Evolutionary conservation across 169 alveolate genomes (phyloP), one percentile per base, ranked within the genome.

Genomic region (Plasmodium gonderi): DNA sequence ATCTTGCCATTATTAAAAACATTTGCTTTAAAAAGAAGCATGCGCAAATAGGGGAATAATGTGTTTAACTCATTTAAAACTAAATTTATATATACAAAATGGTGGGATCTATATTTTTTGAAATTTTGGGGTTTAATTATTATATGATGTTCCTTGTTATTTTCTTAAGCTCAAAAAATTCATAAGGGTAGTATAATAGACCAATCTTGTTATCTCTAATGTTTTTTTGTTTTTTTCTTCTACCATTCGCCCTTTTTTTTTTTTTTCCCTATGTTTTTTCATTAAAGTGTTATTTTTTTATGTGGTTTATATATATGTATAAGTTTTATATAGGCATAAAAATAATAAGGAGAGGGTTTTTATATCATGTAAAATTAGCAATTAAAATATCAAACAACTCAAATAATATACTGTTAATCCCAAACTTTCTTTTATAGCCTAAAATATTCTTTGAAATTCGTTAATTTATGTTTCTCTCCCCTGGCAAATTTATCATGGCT

Each of bases 1-100:
- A 54, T 47, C 11, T 68, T 82, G 79, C 92, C 92, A 82, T 82
- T 51, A 82, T 82, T 47, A 69, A 47, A 31, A 29, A 69, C 20
- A 31, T 80, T 36, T 49, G 67, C 14, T 51, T 40, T 29, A 54
- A 49, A 65, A 68, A 68, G 42, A 75, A 40, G 23, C 17, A 49
- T 12, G 9, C 72, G 5, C 36, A 11, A 36, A 36, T 29, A 36
- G 38, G 6, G 40, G 33, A 23, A 60, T 60, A 60, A 4, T 20
- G 26, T 60, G 38, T 3, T 5, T 20, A 14, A 5, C n/a, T 60
- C 72, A 60, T 29, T 14, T 60, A 29, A 60, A 60, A 60, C 23
- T 54, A 31, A 36, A n/a, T 0, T 36, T 60, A 60, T 60, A 60
- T 42, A 42, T 42, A 42, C 51, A 42, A 60, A 11, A 31, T 60